These are phyloP conservation scores for Cladophialophora chaetospira DNA, from an alignment of 2,329 filamentous ascomycete genomes.

Conservation along the genomic window DNA sequence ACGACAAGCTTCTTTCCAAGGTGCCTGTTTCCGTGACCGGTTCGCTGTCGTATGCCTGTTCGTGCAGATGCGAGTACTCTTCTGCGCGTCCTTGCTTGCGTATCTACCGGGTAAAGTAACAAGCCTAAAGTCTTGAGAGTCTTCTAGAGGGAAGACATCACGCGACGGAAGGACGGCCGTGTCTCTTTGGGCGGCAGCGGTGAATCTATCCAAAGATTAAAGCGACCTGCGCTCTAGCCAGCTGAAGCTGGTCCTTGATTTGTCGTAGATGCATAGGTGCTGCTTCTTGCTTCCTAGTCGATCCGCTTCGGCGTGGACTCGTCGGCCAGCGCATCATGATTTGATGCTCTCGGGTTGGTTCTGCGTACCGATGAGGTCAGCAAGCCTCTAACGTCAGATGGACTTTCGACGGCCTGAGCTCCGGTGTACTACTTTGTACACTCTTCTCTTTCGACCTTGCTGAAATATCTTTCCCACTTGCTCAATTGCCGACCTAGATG, in stretches of 20 bases:
- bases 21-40: background rate
- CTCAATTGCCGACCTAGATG: too few species aligned
- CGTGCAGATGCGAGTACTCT: background rate
- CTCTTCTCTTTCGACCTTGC: background rate
- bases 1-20: background rate
- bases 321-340: conserved; percentile 7
- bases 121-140: background rate
- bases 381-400: conserved; percentile 24
- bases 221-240: conserved; percentile 3
- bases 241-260: background rate
- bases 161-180: conserved; percentile 16
- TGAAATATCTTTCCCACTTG: too few species aligned
- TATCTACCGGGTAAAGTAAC: background rate
- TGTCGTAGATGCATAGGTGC: conserved; percentile 8
- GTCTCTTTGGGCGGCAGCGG: conserved; percentile 2
- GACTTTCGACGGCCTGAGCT: background rate
- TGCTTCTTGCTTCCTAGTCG: conserved; percentile 16
- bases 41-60: conserved; percentile 4
- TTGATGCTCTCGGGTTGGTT: conserved; percentile 2
- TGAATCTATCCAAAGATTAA: background rate
- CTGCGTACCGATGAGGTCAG: conserved; percentile 27
- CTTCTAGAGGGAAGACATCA: conserved; percentile 8
- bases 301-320: conserved; percentile 15
- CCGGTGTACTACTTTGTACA: background rate
- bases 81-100: background rate